Percentiles rank a stretch among this genome's conserved stretches.
Conservation (phyloP, 1,139 yeast species). For the Zygosaccharomyces pseudobailii region DNA sequence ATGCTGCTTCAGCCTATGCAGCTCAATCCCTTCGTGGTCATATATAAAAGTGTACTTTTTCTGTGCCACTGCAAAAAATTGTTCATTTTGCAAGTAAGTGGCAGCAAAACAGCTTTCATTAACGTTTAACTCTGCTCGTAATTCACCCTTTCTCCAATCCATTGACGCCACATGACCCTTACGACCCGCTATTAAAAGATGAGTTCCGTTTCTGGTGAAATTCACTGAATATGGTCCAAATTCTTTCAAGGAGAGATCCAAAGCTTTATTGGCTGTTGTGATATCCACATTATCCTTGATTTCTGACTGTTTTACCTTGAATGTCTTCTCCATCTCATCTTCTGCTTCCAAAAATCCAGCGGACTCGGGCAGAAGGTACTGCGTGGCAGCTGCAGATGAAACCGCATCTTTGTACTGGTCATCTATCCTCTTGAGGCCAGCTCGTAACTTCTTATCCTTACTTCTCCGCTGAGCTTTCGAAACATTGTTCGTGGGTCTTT, state of each 20-base stretch:
- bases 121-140: slow-evolving; percentile 76
- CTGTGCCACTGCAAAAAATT: slow-evolving; percentile 94
- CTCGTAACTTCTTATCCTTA: slow-evolving; percentile 59
- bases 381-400: slow-evolving; percentile 78
- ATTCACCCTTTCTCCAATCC: slow-evolving; percentile 88
- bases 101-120: slow-evolving; percentile 90
- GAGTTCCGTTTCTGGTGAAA: slow-evolving; percentile 83
- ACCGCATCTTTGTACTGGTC: slow-evolving; percentile 73
- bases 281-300: slow-evolving; percentile 72
- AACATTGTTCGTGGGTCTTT: slow-evolving; percentile 24
- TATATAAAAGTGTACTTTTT: slow-evolving; percentile 90
- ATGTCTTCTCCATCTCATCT: slow-evolving; percentile 83
- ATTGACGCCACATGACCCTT: slow-evolving; percentile 95
- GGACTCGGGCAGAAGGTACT: slow-evolving; percentile 76
- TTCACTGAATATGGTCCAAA: slow-evolving; percentile 86
- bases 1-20: slow-evolving; percentile 88
- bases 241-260: slow-evolving; percentile 66
- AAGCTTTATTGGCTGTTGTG: slow-evolving; percentile 66
- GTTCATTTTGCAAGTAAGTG: slow-evolving; percentile 85
- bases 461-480: slow-evolving; percentile 22
- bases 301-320: slow-evolving; percentile 76
- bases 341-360: slow-evolving; percentile 88
- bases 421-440: slow-evolving; percentile 64
- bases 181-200: slow-evolving; percentile 74
- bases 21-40: slow-evolving; percentile 84